These are phyloP conservation scores for Globisporangium emineosum DNA, from an alignment of 352 stramenopile species.

Conservation along the genomic window DNA sequence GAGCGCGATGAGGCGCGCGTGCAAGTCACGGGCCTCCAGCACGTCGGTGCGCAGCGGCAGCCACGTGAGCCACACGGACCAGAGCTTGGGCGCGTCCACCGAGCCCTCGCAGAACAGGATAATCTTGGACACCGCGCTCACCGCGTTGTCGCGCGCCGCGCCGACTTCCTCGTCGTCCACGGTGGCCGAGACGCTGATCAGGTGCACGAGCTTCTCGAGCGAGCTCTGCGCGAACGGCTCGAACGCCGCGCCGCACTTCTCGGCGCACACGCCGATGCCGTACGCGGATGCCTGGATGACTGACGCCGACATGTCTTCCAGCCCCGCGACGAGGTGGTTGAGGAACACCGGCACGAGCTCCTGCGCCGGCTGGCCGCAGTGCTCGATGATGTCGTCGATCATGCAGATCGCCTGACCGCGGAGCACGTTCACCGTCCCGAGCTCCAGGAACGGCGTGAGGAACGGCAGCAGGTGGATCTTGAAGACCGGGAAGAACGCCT, in stretches of 20 bases:
- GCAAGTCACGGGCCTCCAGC: conserved; percentile 73
- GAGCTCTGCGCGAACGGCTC: conserved; percentile 58
- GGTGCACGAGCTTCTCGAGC: conserved; percentile 71
- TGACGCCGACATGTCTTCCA: conserved; percentile 60
- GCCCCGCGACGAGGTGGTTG: conserved; percentile 61
- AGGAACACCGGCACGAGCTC: conserved; percentile 77
- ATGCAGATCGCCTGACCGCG: conserved; percentile 85
- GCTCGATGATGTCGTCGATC: conserved; percentile 87
- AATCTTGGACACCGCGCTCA: conserved; percentile 84
- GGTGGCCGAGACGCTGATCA: conserved; percentile 49
- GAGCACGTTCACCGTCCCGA: conserved; percentile 52
- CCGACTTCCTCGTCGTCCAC: conserved; percentile 60
- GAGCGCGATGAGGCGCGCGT: conserved; percentile 66
- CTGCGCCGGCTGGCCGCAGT: conserved; percentile 64
- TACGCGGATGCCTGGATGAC: conserved; percentile 84
- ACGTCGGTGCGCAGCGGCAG: conserved; percentile 76
- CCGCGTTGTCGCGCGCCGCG: conserved; percentile 76
- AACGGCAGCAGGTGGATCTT: conserved; percentile 63
- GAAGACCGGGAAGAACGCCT: conserved; percentile 76
- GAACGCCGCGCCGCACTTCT: conserved; percentile 72
- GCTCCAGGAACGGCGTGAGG: conserved; percentile 65
- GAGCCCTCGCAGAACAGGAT: conserved; percentile 45
- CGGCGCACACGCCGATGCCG: conserved; percentile 78
- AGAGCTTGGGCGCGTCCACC: conserved; percentile 64
- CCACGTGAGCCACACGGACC: conserved; percentile 77